Base-by-base conservation (phyloP, 208 protist species). In the Polymyxa betae region DNA sequence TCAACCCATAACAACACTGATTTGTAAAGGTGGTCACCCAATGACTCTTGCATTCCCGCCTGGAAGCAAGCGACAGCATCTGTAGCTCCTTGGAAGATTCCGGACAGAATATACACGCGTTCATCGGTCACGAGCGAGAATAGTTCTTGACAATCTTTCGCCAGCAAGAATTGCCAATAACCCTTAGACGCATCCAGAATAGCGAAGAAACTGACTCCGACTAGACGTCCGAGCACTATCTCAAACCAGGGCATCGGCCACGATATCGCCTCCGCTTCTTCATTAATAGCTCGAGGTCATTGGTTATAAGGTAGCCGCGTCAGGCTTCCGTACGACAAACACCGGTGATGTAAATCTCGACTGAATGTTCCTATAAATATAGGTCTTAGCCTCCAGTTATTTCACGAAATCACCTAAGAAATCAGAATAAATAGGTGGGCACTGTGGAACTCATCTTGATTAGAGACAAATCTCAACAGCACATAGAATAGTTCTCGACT, bases 21-120 rank as follows among this genome's bases (percentile, higher is more conserved):
- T 16, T 82, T 43, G 12, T 82, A 45, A 35, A 82, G n/a, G n/a
- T 82, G 12, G 72, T 82, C 72, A 43, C 49, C 49, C 5, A 82
- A 35, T 35, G 40, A 5, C 72, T 82, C 40, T n/a, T 43, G 35
- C 35, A 82, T 82, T n/a, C 72, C 35, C 72, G 72, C 72, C n/a
- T 82, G 72, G 72, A 82, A 35, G 72, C 72, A 82, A 40, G 49
- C 49, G 72, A 43, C 72, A 82, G 72, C n/a, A 43, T 82, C 40
- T 35, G 72, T 82, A 12, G 72, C 72, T 35, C 72, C 72, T n/a
- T 82, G 72, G 35, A 82, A 5, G 16, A 35, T 35, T 43, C 72
- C 35, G n/a, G 72, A 38, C n/a, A n/a, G 72, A 38, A n/a, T 82
- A n/a, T 82, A 82, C 16, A 82, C 72, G 72, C 72, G 16, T 35